Evolutionary conservation across 176 grass and related monocot genomes (phyloP).

Genomic region (Tillandsia leiboldiana): DNA sequence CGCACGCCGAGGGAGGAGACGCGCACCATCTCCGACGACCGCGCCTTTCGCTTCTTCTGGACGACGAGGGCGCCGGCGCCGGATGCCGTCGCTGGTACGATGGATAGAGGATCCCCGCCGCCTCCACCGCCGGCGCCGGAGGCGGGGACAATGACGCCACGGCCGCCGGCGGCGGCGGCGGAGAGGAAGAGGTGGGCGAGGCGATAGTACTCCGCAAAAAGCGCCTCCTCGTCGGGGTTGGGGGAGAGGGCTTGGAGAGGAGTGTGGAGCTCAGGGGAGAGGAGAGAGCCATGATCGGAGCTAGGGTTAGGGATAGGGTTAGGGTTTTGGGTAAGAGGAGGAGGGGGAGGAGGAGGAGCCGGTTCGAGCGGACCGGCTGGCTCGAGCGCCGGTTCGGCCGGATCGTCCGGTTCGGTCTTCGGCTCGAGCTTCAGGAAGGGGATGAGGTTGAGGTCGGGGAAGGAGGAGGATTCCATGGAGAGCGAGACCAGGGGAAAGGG

Average conservation of each 20-base stretch:
- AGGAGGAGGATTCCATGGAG: constrained; percentile 10
- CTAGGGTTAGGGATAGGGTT: constrained; percentile 25
- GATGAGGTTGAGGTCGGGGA: constrained; percentile 44
- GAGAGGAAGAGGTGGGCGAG: constrained; percentile 50
- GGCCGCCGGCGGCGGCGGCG: constrained; percentile 20
- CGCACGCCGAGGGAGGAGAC: constrained; percentile 55
- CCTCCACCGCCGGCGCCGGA: constrained; percentile 13
- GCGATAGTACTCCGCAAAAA: constrained; percentile 58
- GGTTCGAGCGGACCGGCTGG: constrained; percentile 9
- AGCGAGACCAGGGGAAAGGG: not conserved
- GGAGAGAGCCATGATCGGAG: constrained; percentile 31
- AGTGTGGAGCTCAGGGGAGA: constrained; percentile 24
- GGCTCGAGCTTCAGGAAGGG: constrained; percentile 51
- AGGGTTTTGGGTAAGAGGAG: constrained; percentile 7
- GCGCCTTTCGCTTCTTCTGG: constrained; percentile 62
- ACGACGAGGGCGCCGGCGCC: constrained; percentile 24
- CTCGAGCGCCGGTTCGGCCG: not conserved
- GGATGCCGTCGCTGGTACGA: constrained; percentile 32
- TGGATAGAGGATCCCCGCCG: constrained; percentile 8
- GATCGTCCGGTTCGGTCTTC: constrained; percentile 25
- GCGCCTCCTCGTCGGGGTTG: constrained; percentile 42
- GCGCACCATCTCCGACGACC: constrained; percentile 87
- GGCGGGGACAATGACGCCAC: constrained; percentile 25
- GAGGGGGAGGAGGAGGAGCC: not conserved
- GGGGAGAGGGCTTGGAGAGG: constrained; percentile 27